A percentile compares a stretch with the other conserved stretches of the same genome.
Conservation (phyloP, 1,284 basidiomycete genomes). For the Chiua sp. region DNA sequence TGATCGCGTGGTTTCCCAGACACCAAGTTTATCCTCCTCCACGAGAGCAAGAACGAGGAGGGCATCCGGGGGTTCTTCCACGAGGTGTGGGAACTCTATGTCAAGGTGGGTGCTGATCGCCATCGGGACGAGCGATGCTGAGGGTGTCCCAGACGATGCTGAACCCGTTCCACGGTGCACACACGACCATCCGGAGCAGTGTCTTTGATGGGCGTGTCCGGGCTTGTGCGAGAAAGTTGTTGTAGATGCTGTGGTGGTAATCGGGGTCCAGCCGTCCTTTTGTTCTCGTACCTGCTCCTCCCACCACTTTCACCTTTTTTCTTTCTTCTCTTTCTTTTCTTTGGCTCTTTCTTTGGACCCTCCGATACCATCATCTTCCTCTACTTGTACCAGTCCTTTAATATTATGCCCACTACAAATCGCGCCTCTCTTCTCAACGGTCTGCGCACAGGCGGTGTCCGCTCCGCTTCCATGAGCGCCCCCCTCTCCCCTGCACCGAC, state of each 20-base stretch:
- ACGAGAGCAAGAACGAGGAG: slow-evolving; percentile 95
- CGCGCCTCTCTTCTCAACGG: slow-evolving; percentile 84
- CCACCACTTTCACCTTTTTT: neutral
- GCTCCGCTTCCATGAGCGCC: slow-evolving; percentile 62
- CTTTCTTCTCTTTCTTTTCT: slow-evolving; percentile 22
- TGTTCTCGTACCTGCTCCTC: slow-evolving; percentile 17
- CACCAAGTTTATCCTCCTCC: slow-evolving; percentile 90
- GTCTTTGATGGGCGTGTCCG: slow-evolving; percentile 86
- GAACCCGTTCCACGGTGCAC: slow-evolving; percentile 93
- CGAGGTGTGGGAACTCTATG: slow-evolving; percentile 94
- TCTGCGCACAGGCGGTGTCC: slow-evolving; percentile 85
- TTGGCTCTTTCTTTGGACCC: slow-evolving; percentile 9
- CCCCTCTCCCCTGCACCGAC: slow-evolving; percentile 74
- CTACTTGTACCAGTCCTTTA: slow-evolving; percentile 41
- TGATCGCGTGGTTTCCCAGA: slow-evolving; percentile 53
- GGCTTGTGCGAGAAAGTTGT: slow-evolving; percentile 85
- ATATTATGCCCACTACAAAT: slow-evolving; percentile 55
- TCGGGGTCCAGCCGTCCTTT: slow-evolving; percentile 25
- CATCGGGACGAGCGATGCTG: slow-evolving; percentile 4
- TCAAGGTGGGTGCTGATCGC: slow-evolving; percentile 63
- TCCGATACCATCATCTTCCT: slow-evolving; percentile 2
- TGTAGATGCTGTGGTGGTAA: slow-evolving; percentile 43
- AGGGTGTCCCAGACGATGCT: slow-evolving; percentile 67
- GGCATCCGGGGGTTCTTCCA: slow-evolving; percentile 90
- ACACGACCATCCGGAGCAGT: slow-evolving; percentile 78